Evolutionary conservation across 257 asterid species (phyloP).

Genomic region (Knoxia roxburghii): DNA sequence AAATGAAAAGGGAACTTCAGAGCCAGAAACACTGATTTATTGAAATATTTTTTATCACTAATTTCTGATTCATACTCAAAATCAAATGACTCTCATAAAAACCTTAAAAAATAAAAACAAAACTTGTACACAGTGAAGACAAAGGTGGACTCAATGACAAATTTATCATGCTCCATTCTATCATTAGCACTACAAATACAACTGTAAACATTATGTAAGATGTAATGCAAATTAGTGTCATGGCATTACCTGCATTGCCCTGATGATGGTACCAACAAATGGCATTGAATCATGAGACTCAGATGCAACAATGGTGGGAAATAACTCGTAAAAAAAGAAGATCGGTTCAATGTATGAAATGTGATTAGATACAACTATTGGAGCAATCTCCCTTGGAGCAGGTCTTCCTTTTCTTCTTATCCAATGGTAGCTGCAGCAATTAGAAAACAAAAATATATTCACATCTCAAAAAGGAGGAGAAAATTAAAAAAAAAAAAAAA

Average conservation of each 20-base stretch:
- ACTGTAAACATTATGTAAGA: not conserved
- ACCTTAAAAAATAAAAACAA: too few relatives aligned
- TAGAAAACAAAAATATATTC: constrained; percentile 13
- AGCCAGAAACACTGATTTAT: constrained; percentile 1
- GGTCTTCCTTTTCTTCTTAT: constrained; percentile 89
- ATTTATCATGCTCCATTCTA: not conserved
- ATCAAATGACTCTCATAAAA: too few relatives aligned
- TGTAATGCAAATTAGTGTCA: not conserved
- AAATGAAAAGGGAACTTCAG: constrained; percentile 7
- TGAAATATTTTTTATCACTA: not conserved
- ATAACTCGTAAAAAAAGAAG: constrained; percentile 88
- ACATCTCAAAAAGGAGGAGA: not conserved
- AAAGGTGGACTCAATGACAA: too few relatives aligned
- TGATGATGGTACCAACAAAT: constrained; percentile 94
- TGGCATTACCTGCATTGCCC: constrained; percentile 94
- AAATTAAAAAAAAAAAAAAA: not conserved
- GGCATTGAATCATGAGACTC: constrained; percentile 98
- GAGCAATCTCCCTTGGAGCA: constrained; percentile 90
- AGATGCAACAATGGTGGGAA: constrained; percentile 89
- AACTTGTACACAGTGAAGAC: too few relatives aligned
- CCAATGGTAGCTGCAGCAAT: constrained; percentile 85
- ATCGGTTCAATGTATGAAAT: constrained; percentile 92
- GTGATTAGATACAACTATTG: constrained; percentile 89
- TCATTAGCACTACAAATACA: too few relatives aligned
- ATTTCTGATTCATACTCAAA: not conserved